Conservation (phyloP, 306 rosid species). For the Sicyos edulis region DNA sequence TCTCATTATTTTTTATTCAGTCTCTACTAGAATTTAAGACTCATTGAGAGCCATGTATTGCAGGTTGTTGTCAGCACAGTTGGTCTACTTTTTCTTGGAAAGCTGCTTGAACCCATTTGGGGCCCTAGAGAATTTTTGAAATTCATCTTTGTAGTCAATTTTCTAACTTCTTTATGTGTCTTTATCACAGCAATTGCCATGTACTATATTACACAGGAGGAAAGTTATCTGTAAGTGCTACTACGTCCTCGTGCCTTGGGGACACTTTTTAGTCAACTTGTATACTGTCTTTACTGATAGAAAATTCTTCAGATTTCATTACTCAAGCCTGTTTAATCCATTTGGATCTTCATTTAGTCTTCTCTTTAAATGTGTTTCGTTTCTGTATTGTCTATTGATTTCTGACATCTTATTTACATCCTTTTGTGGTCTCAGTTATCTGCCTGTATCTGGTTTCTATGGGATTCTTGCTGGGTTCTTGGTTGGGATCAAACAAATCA, state of each 20-base stretch:
- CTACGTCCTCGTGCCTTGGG: neutral
- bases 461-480: conserved; percentile 83
- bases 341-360: neutral
- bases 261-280: conserved; percentile 11
- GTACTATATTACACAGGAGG: conserved; percentile 66
- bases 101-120: conserved; percentile 94
- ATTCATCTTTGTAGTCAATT: conserved; percentile 80
- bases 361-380: neutral
- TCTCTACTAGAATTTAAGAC: conserved; percentile 6
- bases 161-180: conserved; percentile 62
- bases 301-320: conserved; percentile 11
- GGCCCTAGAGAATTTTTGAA: conserved; percentile 85
- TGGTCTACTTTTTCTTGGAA: conserved; percentile 78
- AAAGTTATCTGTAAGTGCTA: conserved; percentile 73
- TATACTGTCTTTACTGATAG: conserved; percentile 13
- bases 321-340: conserved; percentile 3
- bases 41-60: conserved; percentile 20
- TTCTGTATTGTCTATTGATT: neutral
- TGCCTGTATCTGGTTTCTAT: conserved; percentile 85
- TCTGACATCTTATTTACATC: conserved; percentile 9
- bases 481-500: conserved; percentile 93
- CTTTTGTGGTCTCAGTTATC: conserved; percentile 41
- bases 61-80: conserved; percentile 57
- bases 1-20: neutral
- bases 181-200: conserved; percentile 81